Conservation (phyloP, 805 yeast genomes). For the Starmerella stellata region DNA sequence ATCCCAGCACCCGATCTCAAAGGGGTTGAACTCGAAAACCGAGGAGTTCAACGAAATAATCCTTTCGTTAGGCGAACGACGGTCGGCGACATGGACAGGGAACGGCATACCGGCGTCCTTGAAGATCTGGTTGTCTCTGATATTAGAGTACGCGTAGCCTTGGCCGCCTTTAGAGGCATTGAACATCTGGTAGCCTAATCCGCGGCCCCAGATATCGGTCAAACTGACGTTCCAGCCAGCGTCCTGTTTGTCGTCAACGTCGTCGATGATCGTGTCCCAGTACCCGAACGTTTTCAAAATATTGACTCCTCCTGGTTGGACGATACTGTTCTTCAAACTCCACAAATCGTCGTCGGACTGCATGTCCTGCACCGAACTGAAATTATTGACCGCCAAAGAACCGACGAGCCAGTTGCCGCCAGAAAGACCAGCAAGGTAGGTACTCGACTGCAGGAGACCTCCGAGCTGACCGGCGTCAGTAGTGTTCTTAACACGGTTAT, state of each 20-base stretch:
- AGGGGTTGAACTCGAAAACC: conserved; percentile 30
- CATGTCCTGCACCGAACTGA: conserved; percentile 22
- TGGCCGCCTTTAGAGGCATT: conserved; percentile 36
- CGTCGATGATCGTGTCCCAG: conserved; percentile 13
- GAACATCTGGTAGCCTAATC: conserved; percentile 48
- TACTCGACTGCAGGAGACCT: conserved; percentile 36
- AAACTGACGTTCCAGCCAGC: conserved; percentile 49
- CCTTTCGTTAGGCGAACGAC: conserved; percentile 26
- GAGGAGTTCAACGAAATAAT: conserved; percentile 45
- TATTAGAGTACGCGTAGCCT: conserved; percentile 35
- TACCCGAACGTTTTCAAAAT: conserved; percentile 11
- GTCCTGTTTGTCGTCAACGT: conserved; percentile 25
- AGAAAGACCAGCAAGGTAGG: conserved; percentile 46
- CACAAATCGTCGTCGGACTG: conserved; percentile 17
- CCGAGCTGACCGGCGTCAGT: conserved; percentile 25
- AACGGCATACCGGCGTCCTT: conserved; percentile 44
- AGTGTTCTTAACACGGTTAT: conserved; percentile 27
- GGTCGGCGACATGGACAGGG: conserved; percentile 37
- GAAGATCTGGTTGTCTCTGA: conserved; percentile 43
- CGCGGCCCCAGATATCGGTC: conserved; percentile 65
- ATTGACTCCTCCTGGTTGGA: conserved; percentile 14
- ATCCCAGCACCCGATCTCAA: conserved; percentile 66
- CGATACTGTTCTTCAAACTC: conserved; percentile 19
- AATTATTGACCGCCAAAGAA: conserved; percentile 28
- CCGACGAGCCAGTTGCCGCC: conserved; percentile 61